Conservation (phyloP, 139 green algal species). For the Astrephomene gubernaculifera region DNA sequence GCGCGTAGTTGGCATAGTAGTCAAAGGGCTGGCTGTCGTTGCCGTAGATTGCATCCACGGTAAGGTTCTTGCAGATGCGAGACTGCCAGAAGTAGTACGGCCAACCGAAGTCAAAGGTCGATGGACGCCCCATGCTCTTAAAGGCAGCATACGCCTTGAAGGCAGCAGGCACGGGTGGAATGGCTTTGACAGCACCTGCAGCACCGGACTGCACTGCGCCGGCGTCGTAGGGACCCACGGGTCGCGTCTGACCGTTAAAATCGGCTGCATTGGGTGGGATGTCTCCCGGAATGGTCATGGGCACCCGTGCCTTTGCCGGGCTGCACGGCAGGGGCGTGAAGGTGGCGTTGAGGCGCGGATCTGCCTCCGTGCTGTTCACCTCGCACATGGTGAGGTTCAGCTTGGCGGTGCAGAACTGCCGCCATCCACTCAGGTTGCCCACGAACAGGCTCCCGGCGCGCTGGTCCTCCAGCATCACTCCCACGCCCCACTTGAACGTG, state of each 20-base stretch:
- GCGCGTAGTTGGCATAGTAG: conserved; percentile 35
- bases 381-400: background rate
- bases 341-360: background rate
- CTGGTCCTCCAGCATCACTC: conserved; percentile 45
- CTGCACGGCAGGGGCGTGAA: conserved; percentile 34
- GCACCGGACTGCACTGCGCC: conserved; percentile 27
- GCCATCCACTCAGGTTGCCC: conserved; percentile 15
- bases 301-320: background rate
- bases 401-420: background rate
- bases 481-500: conserved; percentile 26
- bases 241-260: conserved; percentile 22
- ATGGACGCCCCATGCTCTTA: background rate
- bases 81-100: conserved; percentile 24
- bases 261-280: background rate
- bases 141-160: background rate
- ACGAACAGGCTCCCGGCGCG: background rate
- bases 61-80: conserved; percentile 16
- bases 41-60: conserved; percentile 5
- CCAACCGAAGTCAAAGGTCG: conserved; percentile 20
- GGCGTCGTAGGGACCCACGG: background rate
- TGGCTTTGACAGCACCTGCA: background rate
- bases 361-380: conserved; percentile 3
- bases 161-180: background rate
- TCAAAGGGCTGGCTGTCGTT: conserved; percentile 27
- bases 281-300: background rate